Conservation (phyloP, 2,329 filamentous ascomycete genomes). For the Colletotrichum liriopes region DNA sequence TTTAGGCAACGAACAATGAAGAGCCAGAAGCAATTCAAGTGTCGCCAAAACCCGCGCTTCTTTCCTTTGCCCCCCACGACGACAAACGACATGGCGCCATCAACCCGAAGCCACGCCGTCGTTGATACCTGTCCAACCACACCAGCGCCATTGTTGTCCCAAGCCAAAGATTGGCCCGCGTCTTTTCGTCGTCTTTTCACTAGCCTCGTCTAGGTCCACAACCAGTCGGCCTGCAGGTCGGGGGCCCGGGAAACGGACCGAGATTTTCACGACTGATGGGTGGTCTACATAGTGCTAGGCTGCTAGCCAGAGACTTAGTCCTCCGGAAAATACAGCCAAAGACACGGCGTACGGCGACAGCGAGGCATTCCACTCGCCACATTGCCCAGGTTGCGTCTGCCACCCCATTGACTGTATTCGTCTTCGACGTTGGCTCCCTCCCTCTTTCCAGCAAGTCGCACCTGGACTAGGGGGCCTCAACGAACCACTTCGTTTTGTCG, state of each 20-base stretch:
- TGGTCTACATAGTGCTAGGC: not conserved
- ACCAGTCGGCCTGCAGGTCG: conserved; percentile 13
- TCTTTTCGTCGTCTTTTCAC: conserved; percentile 25
- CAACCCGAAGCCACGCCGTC: conserved; percentile 33
- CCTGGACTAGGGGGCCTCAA: not conserved
- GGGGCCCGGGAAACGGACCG: conserved; percentile 32
- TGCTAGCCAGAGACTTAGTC: conserved; percentile 26
- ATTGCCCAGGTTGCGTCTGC: not conserved
- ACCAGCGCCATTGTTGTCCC: conserved; percentile 9
- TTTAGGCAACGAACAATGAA: conserved; percentile 14
- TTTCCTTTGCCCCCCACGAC: conserved; percentile 26
- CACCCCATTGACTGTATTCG: not conserved
- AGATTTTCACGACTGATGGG: conserved; percentile 26
- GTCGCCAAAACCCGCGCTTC: conserved; percentile 8
- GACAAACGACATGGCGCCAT: conserved; percentile 26
- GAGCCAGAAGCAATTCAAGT: conserved; percentile 4
- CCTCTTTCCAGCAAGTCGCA: not conserved
- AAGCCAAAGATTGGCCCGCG: conserved; percentile 30
- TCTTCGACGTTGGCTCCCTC: conserved; percentile 12
- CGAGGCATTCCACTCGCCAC: conserved; percentile 24
- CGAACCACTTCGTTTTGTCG: conserved; percentile 2
- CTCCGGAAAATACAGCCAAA: conserved; percentile 11
- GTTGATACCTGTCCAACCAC: conserved; percentile 26
- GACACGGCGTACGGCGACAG: not conserved
- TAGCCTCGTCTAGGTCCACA: conserved; percentile 15